phyloP scores from a whole-genome alignment of 768 basidiomycete species.

The Tephrocybe sp. region DNA sequence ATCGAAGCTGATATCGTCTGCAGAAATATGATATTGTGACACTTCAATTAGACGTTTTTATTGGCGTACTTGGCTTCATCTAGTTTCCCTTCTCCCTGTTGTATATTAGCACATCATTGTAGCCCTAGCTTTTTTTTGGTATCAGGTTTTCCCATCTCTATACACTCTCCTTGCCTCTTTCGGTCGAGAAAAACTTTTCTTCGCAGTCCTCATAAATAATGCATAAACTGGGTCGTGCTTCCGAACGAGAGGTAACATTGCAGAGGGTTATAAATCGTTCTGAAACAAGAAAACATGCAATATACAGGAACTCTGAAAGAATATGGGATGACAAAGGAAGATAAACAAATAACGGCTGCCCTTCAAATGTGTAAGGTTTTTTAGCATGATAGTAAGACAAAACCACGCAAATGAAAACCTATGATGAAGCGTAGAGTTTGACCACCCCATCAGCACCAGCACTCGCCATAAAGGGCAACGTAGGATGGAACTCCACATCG shows the following conservation, averaged over 20 bases:
- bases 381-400: slow-evolving; percentile 17
- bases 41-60: slow-evolving; percentile 5
- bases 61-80: not conserved
- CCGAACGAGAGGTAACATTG: slow-evolving; percentile 2
- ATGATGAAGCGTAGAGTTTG: slow-evolving; percentile 88
- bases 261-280: slow-evolving; percentile 16
- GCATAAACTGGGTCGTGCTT: not conserved
- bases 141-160: slow-evolving; percentile 5
- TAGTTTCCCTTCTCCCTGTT: slow-evolving; percentile 16
- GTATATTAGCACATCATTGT: slow-evolving; percentile 38
- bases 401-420: slow-evolving; percentile 25
- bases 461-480: slow-evolving; percentile 85
- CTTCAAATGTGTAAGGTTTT: slow-evolving; percentile 37
- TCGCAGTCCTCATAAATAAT: too few species aligned
- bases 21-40: slow-evolving; percentile 34
- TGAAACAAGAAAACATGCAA: slow-evolving; percentile 21
- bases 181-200: too few species aligned
- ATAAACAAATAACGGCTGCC: slow-evolving; percentile 23
- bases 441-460: slow-evolving; percentile 96
- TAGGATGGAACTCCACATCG: slow-evolving; percentile 82
- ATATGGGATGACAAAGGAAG: slow-evolving; percentile 25
- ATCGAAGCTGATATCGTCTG: not conserved
- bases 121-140: slow-evolving; percentile 33
- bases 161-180: too few species aligned
- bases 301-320: slow-evolving; percentile 23